Percentiles rank a stretch among this genome's conserved stretches.
These are phyloP conservation scores for Alternaria incomplexa DNA, from an alignment of 2,329 filamentous ascomycete species.

Conservation along the genomic window DNA sequence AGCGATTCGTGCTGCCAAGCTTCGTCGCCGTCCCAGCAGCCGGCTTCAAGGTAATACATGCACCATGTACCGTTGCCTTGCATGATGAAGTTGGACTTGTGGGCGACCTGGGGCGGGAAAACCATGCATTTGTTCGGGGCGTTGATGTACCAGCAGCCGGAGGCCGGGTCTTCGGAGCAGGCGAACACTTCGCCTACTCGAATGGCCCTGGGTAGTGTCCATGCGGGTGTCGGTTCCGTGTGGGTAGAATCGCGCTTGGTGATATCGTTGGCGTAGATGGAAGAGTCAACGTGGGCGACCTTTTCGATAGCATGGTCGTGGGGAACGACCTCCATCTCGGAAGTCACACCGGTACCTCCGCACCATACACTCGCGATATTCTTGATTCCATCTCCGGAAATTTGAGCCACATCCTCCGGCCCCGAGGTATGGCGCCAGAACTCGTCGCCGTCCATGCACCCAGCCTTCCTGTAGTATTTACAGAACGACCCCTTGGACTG, in stretches of 20 bases:
- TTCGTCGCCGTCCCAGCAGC: not conserved
- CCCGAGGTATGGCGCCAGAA: no score
- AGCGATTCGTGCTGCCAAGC: not conserved
- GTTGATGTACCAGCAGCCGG: not conserved
- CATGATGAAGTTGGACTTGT: not conserved
- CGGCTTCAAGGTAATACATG: not conserved
- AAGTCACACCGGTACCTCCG: not conserved
- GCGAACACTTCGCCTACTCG: not conserved
- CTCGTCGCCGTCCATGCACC: not conserved
- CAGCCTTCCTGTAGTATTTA: conserved; percentile 1
- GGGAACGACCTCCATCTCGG: not conserved
- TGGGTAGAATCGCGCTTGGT: not conserved
- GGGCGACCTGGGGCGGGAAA: not conserved
- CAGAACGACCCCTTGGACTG: not conserved
- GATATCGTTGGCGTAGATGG: not conserved
- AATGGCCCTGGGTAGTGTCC: not conserved
- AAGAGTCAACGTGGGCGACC: not conserved
- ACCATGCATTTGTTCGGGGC: not conserved
- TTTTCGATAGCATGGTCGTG: not conserved
- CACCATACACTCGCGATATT: not conserved
- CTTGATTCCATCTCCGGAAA: no score
- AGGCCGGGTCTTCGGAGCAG: not conserved
- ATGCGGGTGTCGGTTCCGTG: not conserved
- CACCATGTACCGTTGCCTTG: not conserved
- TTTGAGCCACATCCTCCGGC: no score